A percentile compares a stretch with the other conserved stretches of the same genome.
phyloP scores from a whole-genome alignment of 2,329 filamentous ascomycete species.

The Ophiostoma novo-ulmi region DNA sequence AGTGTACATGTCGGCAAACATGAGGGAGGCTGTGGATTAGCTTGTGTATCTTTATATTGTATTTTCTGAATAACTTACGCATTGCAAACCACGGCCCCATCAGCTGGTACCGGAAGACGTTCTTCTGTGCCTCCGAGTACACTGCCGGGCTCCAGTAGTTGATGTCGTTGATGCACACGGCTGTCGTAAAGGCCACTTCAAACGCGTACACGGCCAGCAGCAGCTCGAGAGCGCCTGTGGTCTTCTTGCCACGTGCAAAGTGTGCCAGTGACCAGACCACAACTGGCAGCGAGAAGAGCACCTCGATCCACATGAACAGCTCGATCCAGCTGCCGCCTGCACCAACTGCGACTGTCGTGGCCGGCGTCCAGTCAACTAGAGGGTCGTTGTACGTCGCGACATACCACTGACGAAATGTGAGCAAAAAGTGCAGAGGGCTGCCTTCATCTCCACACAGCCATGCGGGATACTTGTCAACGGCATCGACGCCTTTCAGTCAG shows the following conservation, averaged over 20 bases:
- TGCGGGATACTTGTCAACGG: conserved; percentile 49
- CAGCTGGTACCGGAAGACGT: conserved; percentile 43
- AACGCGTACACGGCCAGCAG: conserved; percentile 48
- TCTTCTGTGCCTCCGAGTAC: conserved; percentile 43
- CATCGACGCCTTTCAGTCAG: conserved; percentile 45
- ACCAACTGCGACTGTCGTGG: conserved; percentile 21
- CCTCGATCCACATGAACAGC: conserved; percentile 48
- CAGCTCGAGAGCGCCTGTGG: conserved; percentile 43
- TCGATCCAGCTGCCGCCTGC: conserved; percentile 45
- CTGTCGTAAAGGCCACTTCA: conserved; percentile 48
- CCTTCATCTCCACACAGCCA: conserved; percentile 40
- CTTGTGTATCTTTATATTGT: not conserved
- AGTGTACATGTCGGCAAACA: conserved; percentile 52
- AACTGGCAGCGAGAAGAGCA: conserved; percentile 47
- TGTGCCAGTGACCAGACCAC: conserved; percentile 44
- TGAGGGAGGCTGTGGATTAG: conserved; percentile 40
- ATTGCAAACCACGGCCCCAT: conserved; percentile 50
- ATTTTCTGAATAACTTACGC: conserved; percentile 40
- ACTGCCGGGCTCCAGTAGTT: conserved; percentile 45
- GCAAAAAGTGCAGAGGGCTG: conserved; percentile 46
- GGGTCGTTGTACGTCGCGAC: conserved; percentile 48
- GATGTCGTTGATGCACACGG: conserved; percentile 48
- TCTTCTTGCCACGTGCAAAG: conserved; percentile 34
- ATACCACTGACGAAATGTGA: conserved; percentile 45
- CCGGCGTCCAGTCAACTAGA: conserved; percentile 42